Base-by-base conservation (phyloP, 1,284 basidiomycete species). In the Cryptococcus depauperatus region DNA sequence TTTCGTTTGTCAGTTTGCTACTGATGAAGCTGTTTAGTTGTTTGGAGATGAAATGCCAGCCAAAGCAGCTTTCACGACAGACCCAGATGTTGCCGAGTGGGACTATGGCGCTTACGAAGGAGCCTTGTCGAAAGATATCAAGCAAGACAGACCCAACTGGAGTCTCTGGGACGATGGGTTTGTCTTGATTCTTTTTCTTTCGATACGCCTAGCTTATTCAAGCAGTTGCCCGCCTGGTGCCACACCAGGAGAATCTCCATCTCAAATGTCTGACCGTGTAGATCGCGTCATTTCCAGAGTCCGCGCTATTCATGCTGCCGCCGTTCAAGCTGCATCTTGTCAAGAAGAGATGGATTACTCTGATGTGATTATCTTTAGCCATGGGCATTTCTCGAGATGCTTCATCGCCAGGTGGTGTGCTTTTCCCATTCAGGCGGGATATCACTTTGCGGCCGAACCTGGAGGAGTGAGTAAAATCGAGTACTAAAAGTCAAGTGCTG, bases 41-140 rank as follows among this genome's bases (percentile, higher is more conserved):
- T 71, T 71, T 46, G 63, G 62, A 35, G 56, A 59, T 35, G 49
- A 65, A 47, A 52, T 47, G 22, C 62, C 60, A 2, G 37, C 52
- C 21, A 50, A 58, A 34, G 64, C 60, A 42, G 45, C 52, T n/a
- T 52, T 66, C 34, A 42, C 38, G 8, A 69, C 69, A 2, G 58
- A 62, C 29, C 58, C 65, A 37, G 65, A 69, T 33, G 66, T 73
- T 14, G 61, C 59, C n/a, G 74, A 92, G 68, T 92, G 89, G 87
- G 84, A 91, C 59, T 92, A 92, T 64, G 88, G 90, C 22, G 79
- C 85, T 9, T 93, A 88, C 61, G 90, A 95, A 66, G 90, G 90
- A 10, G 77, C 89, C 35, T 64, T 78, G 34, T 76, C 82, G 14
- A 71, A 77, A 23, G 84, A 92, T 58, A 93, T 93, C 57, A 73